Evolutionary conservation across 1,284 basidiomycete genomes (phyloP).

Genomic region (Schizophyllum amplum): DNA sequence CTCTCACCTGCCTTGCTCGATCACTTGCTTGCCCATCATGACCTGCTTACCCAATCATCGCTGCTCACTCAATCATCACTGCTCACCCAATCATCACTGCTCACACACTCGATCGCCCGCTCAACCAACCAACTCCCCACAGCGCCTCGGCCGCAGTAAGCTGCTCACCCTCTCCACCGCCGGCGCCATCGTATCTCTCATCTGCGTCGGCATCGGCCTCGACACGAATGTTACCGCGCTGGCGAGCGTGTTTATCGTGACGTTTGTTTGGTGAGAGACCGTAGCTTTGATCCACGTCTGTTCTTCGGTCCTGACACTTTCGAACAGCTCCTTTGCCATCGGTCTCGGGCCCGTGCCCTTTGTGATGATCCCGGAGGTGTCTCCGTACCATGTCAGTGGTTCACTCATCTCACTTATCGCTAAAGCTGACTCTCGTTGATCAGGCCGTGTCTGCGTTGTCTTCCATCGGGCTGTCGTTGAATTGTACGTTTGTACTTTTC

Average conservation of each 20-base stretch:
- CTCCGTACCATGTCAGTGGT: slow-evolving; percentile 62
- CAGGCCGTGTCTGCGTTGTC: slow-evolving; percentile 83
- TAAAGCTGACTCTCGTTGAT: slow-evolving; percentile 7
- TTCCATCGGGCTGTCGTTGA: slow-evolving; percentile 75
- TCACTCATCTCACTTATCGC: slow-evolving; percentile 1
- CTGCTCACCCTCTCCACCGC: slow-evolving; percentile 49
- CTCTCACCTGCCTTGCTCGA: neutral
- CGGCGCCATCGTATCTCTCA: slow-evolving; percentile 60
- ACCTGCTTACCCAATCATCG: neutral
- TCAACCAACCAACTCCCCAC: slow-evolving; percentile 3
- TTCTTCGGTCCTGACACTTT: neutral
- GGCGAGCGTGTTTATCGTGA: slow-evolving; percentile 71
- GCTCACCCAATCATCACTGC: no score
- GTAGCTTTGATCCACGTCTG: neutral
- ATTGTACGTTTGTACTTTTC: slow-evolving; percentile 71
- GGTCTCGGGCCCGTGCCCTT: slow-evolving; percentile 93
- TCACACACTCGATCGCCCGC: slow-evolving; percentile 2
- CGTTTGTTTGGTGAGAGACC: slow-evolving; percentile 68
- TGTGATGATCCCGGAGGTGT: slow-evolving; percentile 87
- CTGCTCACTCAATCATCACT: no score
- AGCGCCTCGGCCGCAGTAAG: slow-evolving; percentile 60
- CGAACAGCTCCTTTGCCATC: slow-evolving; percentile 69
- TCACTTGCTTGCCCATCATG: neutral
- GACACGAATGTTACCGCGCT: slow-evolving; percentile 51
- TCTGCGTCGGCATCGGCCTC: slow-evolving; percentile 67